Conservation (phyloP, 1,284 basidiomycete species). For the Cryptococcus amylolentus region DNA sequence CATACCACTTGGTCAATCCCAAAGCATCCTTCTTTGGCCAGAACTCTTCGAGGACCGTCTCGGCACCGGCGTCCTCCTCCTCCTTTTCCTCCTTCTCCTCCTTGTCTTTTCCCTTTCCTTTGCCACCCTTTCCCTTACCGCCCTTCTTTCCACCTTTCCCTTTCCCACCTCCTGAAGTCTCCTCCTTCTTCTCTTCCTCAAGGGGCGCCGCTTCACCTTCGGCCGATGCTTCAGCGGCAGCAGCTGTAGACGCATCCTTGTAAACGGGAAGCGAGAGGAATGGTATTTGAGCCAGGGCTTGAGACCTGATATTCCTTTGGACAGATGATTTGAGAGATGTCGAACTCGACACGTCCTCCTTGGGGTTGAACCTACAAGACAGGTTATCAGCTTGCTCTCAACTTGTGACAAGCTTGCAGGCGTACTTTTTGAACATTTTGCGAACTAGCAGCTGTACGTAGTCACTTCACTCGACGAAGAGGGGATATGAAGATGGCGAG, state of each 20-base stretch:
- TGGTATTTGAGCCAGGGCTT: slow-evolving; percentile 79
- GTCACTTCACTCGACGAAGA: too few relatives aligned
- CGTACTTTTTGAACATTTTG: slow-evolving; percentile 3
- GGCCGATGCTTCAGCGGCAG: slow-evolving; percentile 5
- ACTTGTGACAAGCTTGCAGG: not conserved
- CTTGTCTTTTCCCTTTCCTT: slow-evolving; percentile 29
- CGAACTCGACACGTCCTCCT: slow-evolving; percentile 84
- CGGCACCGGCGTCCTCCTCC: slow-evolving; percentile 55
- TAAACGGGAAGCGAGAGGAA: slow-evolving; percentile 52
- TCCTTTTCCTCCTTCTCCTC: slow-evolving; percentile 44
- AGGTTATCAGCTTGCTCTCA: not conserved
- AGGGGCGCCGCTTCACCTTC: not conserved
- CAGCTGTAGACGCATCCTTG: slow-evolving; percentile 18
- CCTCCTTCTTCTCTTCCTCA: slow-evolving; percentile 17
- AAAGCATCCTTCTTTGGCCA: slow-evolving; percentile 99
- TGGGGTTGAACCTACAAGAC: slow-evolving; percentile 66
- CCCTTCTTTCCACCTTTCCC: slow-evolving; percentile 37
- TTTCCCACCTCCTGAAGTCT: slow-evolving; percentile 10
- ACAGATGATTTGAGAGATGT: slow-evolving; percentile 94
- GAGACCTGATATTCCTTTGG: slow-evolving; percentile 80
- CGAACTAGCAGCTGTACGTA: too few relatives aligned
- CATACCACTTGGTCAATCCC: slow-evolving; percentile 90
- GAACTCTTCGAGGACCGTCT: slow-evolving; percentile 70
- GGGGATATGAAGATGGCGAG: too few relatives aligned
- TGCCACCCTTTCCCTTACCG: slow-evolving; percentile 39